These are phyloP conservation scores for Euphorbia lathyris DNA, from an alignment of 345 rosid species.

Conservation along the genomic window DNA sequence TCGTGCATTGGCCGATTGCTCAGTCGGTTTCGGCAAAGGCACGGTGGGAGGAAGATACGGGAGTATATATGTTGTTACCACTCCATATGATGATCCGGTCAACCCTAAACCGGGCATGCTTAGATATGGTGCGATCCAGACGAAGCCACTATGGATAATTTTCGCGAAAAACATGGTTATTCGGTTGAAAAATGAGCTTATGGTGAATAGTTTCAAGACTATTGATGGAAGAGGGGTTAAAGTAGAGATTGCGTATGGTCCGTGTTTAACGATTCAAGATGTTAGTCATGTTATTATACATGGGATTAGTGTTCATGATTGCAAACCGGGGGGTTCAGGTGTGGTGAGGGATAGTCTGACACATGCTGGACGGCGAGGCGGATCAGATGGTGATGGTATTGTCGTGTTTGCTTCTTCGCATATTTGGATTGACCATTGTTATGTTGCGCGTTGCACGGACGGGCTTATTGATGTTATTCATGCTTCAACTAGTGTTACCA, in stretches of 20 bases:
- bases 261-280: constrained; percentile 23
- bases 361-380: constrained; percentile 14
- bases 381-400: constrained; percentile 25
- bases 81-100: constrained; percentile 18
- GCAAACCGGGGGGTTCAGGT: constrained; percentile 18
- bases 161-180: constrained; percentile 21
- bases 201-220: constrained; percentile 28
- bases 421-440: constrained; percentile 31
- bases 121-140: constrained; percentile 24
- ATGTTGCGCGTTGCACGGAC: constrained; percentile 21
- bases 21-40: constrained; percentile 23
- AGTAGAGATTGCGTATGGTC: constrained; percentile 24
- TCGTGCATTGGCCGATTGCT: constrained; percentile 19
- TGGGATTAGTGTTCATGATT: constrained; percentile 28
- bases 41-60: constrained; percentile 22
- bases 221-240: constrained; percentile 30
- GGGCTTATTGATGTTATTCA: constrained; percentile 31
- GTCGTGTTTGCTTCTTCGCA: constrained; percentile 21
- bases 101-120: constrained; percentile 24
- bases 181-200: constrained; percentile 16
- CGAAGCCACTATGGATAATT: constrained; percentile 24
- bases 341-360: constrained; percentile 22
- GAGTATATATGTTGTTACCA: constrained; percentile 15
- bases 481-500: constrained; percentile 26
- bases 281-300: constrained; percentile 27